A percentile compares a stretch with the other conserved stretches of the same genome.
These are phyloP conservation scores for Acidomyces sp. DNA, from an alignment of 495 filamentous ascomycete species.

Conservation along the genomic window DNA sequence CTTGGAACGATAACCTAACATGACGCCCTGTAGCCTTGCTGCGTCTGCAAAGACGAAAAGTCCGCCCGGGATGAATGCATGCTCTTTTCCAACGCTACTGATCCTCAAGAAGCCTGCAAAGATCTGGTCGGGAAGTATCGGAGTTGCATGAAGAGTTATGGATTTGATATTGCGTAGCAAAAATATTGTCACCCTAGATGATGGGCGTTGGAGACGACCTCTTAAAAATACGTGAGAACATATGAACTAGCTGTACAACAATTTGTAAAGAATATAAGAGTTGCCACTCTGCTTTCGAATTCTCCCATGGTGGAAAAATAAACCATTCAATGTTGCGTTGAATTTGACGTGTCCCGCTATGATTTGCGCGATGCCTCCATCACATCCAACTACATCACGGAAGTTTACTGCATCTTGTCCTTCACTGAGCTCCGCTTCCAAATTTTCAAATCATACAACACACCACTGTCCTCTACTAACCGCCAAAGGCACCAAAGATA, in stretches of 20 bases:
- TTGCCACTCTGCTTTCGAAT: too few relatives aligned
- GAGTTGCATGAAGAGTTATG: conserved; percentile 85
- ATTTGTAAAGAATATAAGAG: conserved; percentile 1
- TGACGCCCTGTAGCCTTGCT: conserved; percentile 57
- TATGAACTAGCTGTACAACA: too few relatives aligned
- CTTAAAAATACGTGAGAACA: too few relatives aligned
- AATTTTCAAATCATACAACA: conserved; percentile 9
- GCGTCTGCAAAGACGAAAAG: conserved; percentile 95
- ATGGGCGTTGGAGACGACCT: too few relatives aligned
- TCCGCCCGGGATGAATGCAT: conserved; percentile 90
- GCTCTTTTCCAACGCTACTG: conserved; percentile 74
- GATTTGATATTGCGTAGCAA: conserved; percentile 62
- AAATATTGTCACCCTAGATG: too few relatives aligned
- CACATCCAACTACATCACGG: neutral
- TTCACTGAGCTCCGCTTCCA: conserved; percentile 7
- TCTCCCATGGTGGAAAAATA: too few relatives aligned
- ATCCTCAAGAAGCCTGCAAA: conserved; percentile 68
- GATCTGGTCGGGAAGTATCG: conserved; percentile 72
- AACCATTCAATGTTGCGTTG: too few relatives aligned
- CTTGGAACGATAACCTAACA: neutral
- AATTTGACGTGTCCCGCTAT: too few relatives aligned
- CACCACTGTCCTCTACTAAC: conserved; percentile 46
- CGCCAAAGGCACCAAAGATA: conserved; percentile 81
- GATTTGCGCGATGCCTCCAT: neutral
- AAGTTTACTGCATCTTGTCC: conserved; percentile 16